phyloP scores from a whole-genome alignment of 2,329 filamentous ascomycete species.

The Juglanconis oblonga region DNA sequence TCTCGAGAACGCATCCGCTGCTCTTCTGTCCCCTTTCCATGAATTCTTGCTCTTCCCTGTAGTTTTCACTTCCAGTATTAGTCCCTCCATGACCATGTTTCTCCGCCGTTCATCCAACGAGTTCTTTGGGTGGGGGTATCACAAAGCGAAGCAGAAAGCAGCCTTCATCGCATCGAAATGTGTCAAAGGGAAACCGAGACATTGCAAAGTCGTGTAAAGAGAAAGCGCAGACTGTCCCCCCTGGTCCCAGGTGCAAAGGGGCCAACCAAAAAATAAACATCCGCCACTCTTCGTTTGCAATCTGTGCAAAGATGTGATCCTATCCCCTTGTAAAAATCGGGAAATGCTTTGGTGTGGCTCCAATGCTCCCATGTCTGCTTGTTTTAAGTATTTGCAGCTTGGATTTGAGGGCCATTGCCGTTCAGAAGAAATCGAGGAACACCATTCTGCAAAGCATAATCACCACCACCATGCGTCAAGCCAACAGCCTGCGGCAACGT shows the following conservation, averaged over 20 bases:
- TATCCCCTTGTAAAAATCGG: too few species aligned
- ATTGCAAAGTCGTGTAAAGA: not conserved
- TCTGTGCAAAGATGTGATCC: not conserved
- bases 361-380: too few species aligned
- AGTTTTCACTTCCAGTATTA: not conserved
- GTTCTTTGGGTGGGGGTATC: not conserved
- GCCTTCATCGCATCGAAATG: not conserved
- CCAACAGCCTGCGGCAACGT: conserved; percentile 10
- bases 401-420: too few species aligned
- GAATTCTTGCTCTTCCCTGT: not conserved
- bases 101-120: not conserved
- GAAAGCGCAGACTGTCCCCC: not conserved
- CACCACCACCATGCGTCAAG: too few species aligned
- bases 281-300: not conserved
- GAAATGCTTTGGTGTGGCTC: too few species aligned
- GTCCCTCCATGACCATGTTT: not conserved
- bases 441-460: too few species aligned
- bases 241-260: too few species aligned
- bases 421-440: too few species aligned
- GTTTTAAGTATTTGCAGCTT: too few species aligned
- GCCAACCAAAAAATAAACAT: not conserved
- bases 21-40: not conserved
- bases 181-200: not conserved
- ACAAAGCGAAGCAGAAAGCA: not conserved
- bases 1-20: not conserved